phyloP scores from a whole-genome alignment of 768 basidiomycete species.

The Lactarius psammicola region DNA sequence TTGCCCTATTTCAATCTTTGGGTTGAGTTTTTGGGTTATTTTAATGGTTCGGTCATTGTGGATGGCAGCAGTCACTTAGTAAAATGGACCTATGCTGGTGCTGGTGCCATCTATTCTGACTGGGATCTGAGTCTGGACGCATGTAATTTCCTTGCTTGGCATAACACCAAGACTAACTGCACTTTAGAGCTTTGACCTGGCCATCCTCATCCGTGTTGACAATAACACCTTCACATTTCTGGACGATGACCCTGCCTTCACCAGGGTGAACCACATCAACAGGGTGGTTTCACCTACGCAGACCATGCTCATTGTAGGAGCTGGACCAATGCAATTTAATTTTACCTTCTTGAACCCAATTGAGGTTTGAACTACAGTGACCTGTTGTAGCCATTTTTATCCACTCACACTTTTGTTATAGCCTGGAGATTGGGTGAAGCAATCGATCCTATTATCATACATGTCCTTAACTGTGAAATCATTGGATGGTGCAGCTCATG shows the following conservation, averaged over 20 bases:
- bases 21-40: too few relatives aligned
- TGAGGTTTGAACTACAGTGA: conserved; percentile 31
- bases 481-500: conserved; percentile 36
- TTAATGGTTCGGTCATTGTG: too few relatives aligned
- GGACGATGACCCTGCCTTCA: conserved; percentile 2
- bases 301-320: conserved; percentile 35
- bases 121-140: too few relatives aligned
- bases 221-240: conserved; percentile 26
- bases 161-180: background rate
- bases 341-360: conserved; percentile 42
- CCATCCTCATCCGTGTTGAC: conserved; percentile 19
- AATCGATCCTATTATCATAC: conserved; percentile 44
- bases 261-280: conserved; percentile 28
- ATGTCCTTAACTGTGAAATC: conserved; percentile 36
- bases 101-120: too few relatives aligned
- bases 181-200: conserved; percentile 22
- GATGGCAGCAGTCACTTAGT: too few relatives aligned
- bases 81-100: too few relatives aligned
- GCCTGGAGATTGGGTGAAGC: conserved; percentile 39
- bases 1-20: conserved; percentile 33
- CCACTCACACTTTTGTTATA: conserved; percentile 11
- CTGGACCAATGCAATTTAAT: conserved; percentile 39
- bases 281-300: conserved; percentile 39
- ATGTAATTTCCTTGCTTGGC: background rate
- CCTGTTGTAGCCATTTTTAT: background rate